phyloP scores from a whole-genome alignment of 2,329 filamentous ascomycete species.

The Fusarium denticulatum region DNA sequence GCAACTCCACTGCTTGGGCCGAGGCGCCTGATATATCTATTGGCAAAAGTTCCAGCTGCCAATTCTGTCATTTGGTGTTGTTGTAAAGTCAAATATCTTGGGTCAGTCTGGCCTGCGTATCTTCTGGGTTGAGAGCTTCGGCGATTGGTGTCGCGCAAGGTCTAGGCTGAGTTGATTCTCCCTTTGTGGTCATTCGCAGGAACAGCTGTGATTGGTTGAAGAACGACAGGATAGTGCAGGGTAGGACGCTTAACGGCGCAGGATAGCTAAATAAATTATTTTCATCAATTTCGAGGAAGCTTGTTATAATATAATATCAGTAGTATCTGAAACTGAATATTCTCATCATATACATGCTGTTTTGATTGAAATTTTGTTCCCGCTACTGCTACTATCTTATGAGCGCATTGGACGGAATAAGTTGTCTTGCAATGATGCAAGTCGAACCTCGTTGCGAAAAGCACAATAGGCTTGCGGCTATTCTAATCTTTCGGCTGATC shows the following conservation, averaged over 20 bases:
- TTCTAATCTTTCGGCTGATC: background rate
- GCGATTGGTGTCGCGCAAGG: background rate
- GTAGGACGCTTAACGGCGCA: rapidly evolving
- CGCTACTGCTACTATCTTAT: no score
- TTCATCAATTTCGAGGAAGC: rapidly evolving
- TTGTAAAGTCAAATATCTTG: no score
- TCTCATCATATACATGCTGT: rapidly evolving
- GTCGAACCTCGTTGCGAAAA: no score
- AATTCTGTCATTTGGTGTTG: no score
- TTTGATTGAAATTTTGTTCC: background rate
- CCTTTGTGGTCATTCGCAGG: background rate
- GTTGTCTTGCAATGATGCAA: rapidly evolving
- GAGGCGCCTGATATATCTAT: background rate
- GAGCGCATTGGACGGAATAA: no score
- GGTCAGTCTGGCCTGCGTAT: background rate
- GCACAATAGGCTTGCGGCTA: no score
- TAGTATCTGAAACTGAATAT: rapidly evolving
- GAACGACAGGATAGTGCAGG: background rate
- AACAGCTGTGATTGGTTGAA: background rate
- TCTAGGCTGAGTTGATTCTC: background rate
- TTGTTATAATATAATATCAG: background rate
- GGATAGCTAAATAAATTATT: background rate
- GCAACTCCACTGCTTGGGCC: background rate
- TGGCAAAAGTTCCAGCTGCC: background rate
- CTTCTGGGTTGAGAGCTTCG: background rate